Evolutionary conservation across 2,329 filamentous ascomycete genomes (phyloP).

Genomic region (Diplodia corticola): DNA sequence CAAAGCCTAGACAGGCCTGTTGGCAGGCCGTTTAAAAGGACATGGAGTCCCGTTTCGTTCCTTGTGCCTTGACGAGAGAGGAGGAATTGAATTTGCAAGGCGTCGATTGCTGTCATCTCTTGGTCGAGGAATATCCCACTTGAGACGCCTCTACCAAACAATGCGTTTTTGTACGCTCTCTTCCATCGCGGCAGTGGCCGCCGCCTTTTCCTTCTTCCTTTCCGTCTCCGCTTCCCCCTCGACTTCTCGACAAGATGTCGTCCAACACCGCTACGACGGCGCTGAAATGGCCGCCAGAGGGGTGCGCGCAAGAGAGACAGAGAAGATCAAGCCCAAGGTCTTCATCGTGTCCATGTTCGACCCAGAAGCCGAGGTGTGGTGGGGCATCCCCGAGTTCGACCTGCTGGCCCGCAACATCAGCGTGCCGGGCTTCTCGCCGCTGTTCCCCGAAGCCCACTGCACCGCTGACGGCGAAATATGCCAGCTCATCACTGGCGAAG

Average conservation of each 20-base stretch:
- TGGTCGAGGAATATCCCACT: not conserved
- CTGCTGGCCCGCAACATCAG: conserved; percentile 59
- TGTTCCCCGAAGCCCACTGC: conserved; percentile 67
- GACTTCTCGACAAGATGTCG: not conserved
- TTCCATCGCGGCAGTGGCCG: not conserved
- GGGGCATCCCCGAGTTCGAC: conserved; percentile 56
- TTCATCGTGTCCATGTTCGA: conserved; percentile 63
- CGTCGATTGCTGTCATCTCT: not conserved
- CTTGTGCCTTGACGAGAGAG: not conserved
- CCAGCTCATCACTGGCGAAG: conserved; percentile 65
- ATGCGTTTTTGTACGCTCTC: conserved; percentile 15
- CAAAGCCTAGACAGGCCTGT: not conserved
- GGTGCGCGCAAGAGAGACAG: conserved; percentile 33
- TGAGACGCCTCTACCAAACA: not conserved
- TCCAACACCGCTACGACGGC: not conserved
- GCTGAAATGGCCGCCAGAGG: not conserved
- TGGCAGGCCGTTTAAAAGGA: not conserved
- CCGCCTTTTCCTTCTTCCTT: not conserved
- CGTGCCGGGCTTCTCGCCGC: conserved; percentile 63
- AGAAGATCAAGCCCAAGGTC: conserved; percentile 59
- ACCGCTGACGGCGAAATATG: conserved; percentile 62
- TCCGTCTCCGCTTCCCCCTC: conserved; percentile 18
- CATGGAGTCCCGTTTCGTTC: not conserved
- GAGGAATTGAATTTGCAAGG: not conserved
- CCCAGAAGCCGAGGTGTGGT: conserved; percentile 51